Evolutionary conservation across 1,284 basidiomycete genomes (phyloP), one percentile per base, ranked within the genome.

Genomic region (Porodaedalea pini): DNA sequence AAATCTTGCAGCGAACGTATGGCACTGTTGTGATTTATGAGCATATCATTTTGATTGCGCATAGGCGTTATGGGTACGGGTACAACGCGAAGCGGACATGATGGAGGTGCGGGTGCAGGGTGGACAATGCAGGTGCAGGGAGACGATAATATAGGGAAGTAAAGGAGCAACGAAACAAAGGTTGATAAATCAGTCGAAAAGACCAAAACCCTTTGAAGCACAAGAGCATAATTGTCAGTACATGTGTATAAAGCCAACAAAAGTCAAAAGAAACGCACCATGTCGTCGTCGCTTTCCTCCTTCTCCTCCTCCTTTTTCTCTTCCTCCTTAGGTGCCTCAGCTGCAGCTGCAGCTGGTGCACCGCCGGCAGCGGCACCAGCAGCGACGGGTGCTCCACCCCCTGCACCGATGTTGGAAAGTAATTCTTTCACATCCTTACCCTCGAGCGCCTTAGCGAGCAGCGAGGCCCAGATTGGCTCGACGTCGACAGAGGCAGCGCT

Each of bases 351-450:
- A 27, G 78, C 81, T 58, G 80, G 82, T 41, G 78, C 83, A 53
- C 78, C 84, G 49, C 75, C 86, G 64, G 75, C 88, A 58, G 75
- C 85, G 57, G 73, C 79, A 43, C 74, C 79, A 45, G 75, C 76
- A 47, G 80, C 74, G 54, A 74, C 79, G 59, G 89, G 86, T 67
- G 84, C 88, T 66, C 82, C 93, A 68, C 90, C 90, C 65, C 90
- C 89, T 53, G 88, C 78, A 67, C 92, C 90, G 64, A 96, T 88
- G 78, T 93, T 95, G 65, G 90, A 91, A 61, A 98, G 83, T 64
- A 99, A 80, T 55, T 96, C 94, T 78, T 94, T 98, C 70, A 98
- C 82, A 76, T 98, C 86, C 84, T 97, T 98, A 69, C 95, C 95
- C 78, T 97, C 95, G 56, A 99, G 87, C 37, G 96, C 95, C 77